Evolutionary conservation across 768 basidiomycete genomes (phyloP).

Genomic region (Dendrothele bispora): DNA sequence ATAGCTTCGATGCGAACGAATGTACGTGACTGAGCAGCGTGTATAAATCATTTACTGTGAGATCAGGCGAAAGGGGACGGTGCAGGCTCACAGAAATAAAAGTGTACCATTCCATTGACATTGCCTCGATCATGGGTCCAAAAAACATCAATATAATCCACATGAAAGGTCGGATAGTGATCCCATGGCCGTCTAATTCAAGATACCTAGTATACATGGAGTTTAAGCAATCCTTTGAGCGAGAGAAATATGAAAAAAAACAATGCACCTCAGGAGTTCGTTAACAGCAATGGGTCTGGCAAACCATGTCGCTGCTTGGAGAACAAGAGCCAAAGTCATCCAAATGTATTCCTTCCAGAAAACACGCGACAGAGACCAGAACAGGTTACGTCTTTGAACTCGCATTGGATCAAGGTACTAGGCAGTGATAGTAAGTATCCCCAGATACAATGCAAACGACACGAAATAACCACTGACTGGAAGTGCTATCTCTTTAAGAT

Average conservation of each 20-base stretch:
- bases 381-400: slow-evolving; percentile 8
- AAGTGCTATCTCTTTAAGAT: slow-evolving; percentile 21
- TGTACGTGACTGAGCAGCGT: not conserved
- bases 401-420: slow-evolving; percentile 21
- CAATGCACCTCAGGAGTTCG: slow-evolving; percentile 33
- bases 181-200: too few species aligned
- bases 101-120: slow-evolving; percentile 43
- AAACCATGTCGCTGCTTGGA: slow-evolving; percentile 27
- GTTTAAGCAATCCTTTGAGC: not conserved
- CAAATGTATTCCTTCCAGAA: slow-evolving; percentile 32
- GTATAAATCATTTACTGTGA: too few species aligned
- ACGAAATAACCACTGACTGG: slow-evolving; percentile 26
- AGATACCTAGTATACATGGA: too few species aligned
- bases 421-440: too few species aligned
- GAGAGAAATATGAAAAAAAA: not conserved
- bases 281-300: slow-evolving; percentile 42
- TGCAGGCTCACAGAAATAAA: slow-evolving; percentile 15
- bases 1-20: too few species aligned
- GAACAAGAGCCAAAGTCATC: slow-evolving; percentile 24
- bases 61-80: not conserved
- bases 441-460: slow-evolving; percentile 19
- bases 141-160: too few species aligned
- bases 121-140: slow-evolving; percentile 20
- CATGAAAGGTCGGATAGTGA: too few species aligned
- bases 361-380: slow-evolving; percentile 33